Conservation (phyloP, 192 early-diverging fungal species). For the Funneliformis geosporum region DNA sequence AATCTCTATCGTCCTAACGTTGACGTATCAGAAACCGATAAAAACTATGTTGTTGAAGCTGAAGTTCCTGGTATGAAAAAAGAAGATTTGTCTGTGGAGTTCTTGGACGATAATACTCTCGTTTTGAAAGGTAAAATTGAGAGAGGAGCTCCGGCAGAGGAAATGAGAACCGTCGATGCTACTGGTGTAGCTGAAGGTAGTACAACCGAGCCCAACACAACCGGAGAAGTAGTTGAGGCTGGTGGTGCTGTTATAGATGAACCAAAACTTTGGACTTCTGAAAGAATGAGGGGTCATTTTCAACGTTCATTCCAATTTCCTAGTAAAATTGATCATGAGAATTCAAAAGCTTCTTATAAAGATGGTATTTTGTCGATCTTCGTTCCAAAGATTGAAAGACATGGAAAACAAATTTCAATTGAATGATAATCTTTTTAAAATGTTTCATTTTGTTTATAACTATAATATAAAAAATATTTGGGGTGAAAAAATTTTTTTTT, state of each 20-base stretch:
- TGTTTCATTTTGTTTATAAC: too few species aligned
- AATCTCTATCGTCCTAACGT: constrained; percentile 34
- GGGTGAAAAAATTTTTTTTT: too few species aligned
- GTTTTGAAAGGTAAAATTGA: constrained; percentile 38
- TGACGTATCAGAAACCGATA: constrained; percentile 37
- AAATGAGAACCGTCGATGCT: constrained; percentile 10
- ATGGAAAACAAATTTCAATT: constrained; percentile 27
- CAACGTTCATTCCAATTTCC: constrained; percentile 34
- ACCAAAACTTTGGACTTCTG: constrained; percentile 31
- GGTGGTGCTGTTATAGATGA: background rate
- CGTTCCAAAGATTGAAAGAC: constrained; percentile 31
- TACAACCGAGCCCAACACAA: background rate
- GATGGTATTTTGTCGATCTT: constrained; percentile 34
- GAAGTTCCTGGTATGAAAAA: constrained; percentile 45
- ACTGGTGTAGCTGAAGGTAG: background rate
- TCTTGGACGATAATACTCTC: constrained; percentile 38
- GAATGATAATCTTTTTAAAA: constrained; percentile 1
- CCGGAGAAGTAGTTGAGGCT: background rate
- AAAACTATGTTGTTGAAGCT: constrained; percentile 42
- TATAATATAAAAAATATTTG: too few species aligned
- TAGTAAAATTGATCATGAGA: constrained; percentile 29
- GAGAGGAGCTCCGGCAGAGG: background rate
- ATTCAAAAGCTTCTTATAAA: constrained; percentile 37
- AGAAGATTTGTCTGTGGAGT: constrained; percentile 40
- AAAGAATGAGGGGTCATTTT: constrained; percentile 31